phyloP scores from a whole-genome alignment of 768 basidiomycete genomes.

The Mycena epipterygia region DNA sequence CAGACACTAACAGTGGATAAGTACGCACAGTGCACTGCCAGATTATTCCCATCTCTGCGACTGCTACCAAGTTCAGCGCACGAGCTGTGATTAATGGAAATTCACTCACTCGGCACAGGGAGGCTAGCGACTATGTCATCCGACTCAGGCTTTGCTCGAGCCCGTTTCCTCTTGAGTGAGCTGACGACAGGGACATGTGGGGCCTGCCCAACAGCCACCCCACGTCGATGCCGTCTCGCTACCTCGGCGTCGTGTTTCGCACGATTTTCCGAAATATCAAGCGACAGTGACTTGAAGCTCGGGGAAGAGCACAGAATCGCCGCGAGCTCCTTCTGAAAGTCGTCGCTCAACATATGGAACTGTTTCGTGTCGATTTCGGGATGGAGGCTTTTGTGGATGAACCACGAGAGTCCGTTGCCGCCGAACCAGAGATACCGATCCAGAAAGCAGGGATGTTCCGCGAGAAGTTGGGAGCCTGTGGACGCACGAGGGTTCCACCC shows the following conservation, averaged over 20 bases:
- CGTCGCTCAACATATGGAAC: background rate
- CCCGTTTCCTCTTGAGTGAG: background rate
- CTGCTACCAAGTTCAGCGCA: background rate
- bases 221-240: background rate
- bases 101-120: background rate
- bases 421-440: conserved; percentile 2
- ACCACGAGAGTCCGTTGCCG: background rate
- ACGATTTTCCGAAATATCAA: background rate
- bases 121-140: background rate
- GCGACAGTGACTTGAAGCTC: background rate
- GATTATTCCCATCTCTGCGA: background rate
- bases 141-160: background rate
- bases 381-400: background rate
- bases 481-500: conserved; percentile 9
- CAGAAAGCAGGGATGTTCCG: background rate
- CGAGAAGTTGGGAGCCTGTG: conserved; percentile 1
- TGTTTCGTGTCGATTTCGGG: background rate
- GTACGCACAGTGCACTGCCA: too few relatives aligned
- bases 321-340: background rate
- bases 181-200: background rate
- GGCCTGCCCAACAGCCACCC: background rate
- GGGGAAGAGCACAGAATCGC: background rate
- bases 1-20: too few relatives aligned
- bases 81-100: background rate
- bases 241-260: background rate